Evolutionary conservation across 2,329 filamentous ascomycete genomes (phyloP).

Genomic region (Ophiosphaerella narmari): DNA sequence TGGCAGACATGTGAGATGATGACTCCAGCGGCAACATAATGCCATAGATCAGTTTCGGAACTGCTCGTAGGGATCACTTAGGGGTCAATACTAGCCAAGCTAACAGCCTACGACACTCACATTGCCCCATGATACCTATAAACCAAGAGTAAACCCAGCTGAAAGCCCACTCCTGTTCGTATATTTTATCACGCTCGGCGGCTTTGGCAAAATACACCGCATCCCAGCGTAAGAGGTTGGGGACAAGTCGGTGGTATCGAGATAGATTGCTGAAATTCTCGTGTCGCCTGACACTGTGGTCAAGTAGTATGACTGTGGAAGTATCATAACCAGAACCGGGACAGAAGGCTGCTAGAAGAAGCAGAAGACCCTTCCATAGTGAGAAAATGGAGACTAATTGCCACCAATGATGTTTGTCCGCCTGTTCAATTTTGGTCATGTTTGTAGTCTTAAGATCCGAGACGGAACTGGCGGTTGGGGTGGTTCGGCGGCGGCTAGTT

Average conservation of each 20-base stretch:
- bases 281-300: conserved; percentile 25
- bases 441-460: background rate
- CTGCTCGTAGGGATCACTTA: conserved; percentile 39
- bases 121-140: conserved; percentile 47
- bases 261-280: conserved; percentile 18
- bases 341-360: conserved; percentile 63
- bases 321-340: conserved; percentile 75
- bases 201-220: conserved; percentile 73
- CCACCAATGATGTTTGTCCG: conserved; percentile 1
- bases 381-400: conserved; percentile 52
- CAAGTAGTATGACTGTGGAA: conserved; percentile 64
- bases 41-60: conserved; percentile 13
- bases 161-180: conserved; percentile 88
- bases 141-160: conserved; percentile 60
- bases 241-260: conserved; percentile 47
- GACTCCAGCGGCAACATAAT: conserved; percentile 62
- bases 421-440: background rate
- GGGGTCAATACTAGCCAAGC: conserved; percentile 29
- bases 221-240: conserved; percentile 76
- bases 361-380: conserved; percentile 69
- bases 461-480: background rate
- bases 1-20: conserved; percentile 74
- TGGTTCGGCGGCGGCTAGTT: conserved; percentile 3
- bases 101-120: conserved; percentile 39
- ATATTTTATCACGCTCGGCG: conserved; percentile 67